These are phyloP conservation scores for Leishmania turanica DNA, from an alignment of 208 protist species.

Conservation along the genomic window DNA sequence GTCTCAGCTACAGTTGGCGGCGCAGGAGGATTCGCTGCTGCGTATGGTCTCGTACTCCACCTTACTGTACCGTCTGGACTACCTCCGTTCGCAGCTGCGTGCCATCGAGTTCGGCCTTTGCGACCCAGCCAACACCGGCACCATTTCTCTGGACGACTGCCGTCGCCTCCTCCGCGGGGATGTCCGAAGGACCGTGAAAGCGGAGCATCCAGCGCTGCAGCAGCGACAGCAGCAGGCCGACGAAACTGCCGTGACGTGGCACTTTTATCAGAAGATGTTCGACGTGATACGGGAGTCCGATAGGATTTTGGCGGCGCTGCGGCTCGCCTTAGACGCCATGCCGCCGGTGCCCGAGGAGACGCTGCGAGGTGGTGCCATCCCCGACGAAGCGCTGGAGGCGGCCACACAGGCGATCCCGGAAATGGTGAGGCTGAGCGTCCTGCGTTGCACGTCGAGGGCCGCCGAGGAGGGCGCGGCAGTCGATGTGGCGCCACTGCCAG, in stretches of 20 bases:
- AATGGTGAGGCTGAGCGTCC: slow-evolving; percentile 29
- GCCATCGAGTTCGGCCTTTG: slow-evolving; percentile 66
- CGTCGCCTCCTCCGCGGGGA: slow-evolving; percentile 37
- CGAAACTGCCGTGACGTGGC: slow-evolving; percentile 39
- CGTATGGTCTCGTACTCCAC: slow-evolving; percentile 24
- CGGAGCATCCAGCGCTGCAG: background rate
- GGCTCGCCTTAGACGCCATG: slow-evolving; percentile 47
- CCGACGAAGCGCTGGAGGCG: slow-evolving; percentile 21
- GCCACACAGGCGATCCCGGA: slow-evolving; percentile 19
- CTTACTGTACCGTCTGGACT: slow-evolving; percentile 57
- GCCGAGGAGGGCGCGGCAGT: background rate
- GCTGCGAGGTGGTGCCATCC: slow-evolving; percentile 37
- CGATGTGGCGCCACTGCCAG: background rate
- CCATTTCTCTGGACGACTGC: slow-evolving; percentile 54
- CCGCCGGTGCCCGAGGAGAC: slow-evolving; percentile 35
- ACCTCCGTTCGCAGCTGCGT: slow-evolving; percentile 67
- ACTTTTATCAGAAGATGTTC: slow-evolving; percentile 69
- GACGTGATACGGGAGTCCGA: slow-evolving; percentile 71
- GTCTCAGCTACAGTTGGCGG: slow-evolving; percentile 13
- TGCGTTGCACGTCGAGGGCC: background rate
- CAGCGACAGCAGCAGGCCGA: background rate
- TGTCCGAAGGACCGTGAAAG: background rate
- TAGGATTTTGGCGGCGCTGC: slow-evolving; percentile 42
- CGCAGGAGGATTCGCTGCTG: slow-evolving; percentile 20
- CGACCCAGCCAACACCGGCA: slow-evolving; percentile 51